Percentiles rank a stretch among this genome's conserved stretches.
Conservation (phyloP, 345 rosid genomes). For the Clarkia xantiana region DNA sequence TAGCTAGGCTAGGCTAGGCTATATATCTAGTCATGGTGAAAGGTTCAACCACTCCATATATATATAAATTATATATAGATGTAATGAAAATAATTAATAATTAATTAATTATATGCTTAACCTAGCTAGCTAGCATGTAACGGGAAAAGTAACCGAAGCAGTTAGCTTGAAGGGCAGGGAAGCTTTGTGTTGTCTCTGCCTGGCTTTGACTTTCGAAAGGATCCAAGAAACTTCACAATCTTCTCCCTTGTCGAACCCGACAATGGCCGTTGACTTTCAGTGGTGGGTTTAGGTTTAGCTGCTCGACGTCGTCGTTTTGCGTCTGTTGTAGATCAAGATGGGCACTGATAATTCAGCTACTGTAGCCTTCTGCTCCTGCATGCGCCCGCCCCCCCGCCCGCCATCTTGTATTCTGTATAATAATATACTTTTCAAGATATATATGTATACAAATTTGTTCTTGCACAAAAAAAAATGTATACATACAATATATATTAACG, state of each 20-base stretch:
- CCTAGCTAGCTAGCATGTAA: neutral
- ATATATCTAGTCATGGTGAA: too few relatives aligned
- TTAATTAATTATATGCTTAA: too few relatives aligned
- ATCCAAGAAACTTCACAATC: conserved; percentile 1
- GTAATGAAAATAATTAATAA: too few relatives aligned
- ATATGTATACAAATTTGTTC: too few relatives aligned
- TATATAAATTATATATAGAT: too few relatives aligned
- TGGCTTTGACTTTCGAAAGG: conserved; percentile 54
- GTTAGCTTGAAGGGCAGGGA: conserved; percentile 44
- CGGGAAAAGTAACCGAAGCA: conserved; percentile 3
- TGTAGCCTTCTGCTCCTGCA: too few relatives aligned
- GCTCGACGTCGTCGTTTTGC: conserved; percentile 1
- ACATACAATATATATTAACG: too few relatives aligned
- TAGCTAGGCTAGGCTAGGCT: too few relatives aligned
- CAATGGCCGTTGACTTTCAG: conserved; percentile 40
- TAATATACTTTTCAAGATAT: too few relatives aligned
- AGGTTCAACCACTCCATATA: too few relatives aligned
- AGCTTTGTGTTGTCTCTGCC: conserved; percentile 19
- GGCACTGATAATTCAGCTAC: neutral
- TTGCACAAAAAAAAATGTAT: too few relatives aligned
- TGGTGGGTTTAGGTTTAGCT: conserved; percentile 39
- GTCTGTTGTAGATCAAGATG: conserved; percentile 10
- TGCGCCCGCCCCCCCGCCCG: conserved; percentile 3
- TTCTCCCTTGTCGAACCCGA: too few relatives aligned
- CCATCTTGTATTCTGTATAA: neutral